These are phyloP conservation scores for Fusarium luffae DNA, from an alignment of 2,329 filamentous ascomycete species.

Conservation along the genomic window DNA sequence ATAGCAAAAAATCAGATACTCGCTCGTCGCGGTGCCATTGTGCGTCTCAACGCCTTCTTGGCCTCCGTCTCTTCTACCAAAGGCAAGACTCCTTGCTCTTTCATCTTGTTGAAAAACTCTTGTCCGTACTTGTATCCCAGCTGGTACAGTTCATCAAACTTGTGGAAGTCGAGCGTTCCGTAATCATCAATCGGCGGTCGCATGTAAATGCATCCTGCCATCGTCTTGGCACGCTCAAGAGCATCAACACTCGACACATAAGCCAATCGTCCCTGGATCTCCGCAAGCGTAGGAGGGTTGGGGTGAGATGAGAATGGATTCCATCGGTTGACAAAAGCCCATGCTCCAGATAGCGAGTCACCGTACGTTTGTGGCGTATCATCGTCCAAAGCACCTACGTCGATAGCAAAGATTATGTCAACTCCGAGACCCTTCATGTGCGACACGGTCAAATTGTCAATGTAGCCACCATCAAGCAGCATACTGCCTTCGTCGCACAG, in stretches of 20 bases:
- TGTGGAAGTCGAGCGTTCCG: constrained; percentile 94
- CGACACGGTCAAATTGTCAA: constrained; percentile 95
- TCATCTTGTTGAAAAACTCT: constrained; percentile 80
- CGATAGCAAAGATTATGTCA: constrained; percentile 93
- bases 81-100: constrained; percentile 80
- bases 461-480: constrained; percentile 95
- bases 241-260: constrained; percentile 97
- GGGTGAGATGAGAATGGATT: constrained; percentile 90
- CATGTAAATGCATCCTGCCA: constrained; percentile 94
- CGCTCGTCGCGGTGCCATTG: constrained; percentile 81
- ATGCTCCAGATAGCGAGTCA: constrained; percentile 92
- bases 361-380: constrained; percentile 92
- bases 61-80: constrained; percentile 78
- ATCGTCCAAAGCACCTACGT: constrained; percentile 93
- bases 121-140: constrained; percentile 89
- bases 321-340: constrained; percentile 96
- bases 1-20: constrained; percentile 69
- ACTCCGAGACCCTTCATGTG: constrained; percentile 97
- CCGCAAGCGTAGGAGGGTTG: constrained; percentile 92
- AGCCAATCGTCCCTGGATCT: constrained; percentile 93
- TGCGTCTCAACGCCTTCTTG: constrained; percentile 79
- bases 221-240: constrained; percentile 90
- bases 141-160: constrained; percentile 96
- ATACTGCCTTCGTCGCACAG: constrained; percentile 97
- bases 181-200: constrained; percentile 93